A percentile compares a stretch with the other conserved stretches of the same genome.
These are phyloP conservation scores for Ceriops decandra DNA, from an alignment of 345 rosid genomes.

Conservation along the genomic window DNA sequence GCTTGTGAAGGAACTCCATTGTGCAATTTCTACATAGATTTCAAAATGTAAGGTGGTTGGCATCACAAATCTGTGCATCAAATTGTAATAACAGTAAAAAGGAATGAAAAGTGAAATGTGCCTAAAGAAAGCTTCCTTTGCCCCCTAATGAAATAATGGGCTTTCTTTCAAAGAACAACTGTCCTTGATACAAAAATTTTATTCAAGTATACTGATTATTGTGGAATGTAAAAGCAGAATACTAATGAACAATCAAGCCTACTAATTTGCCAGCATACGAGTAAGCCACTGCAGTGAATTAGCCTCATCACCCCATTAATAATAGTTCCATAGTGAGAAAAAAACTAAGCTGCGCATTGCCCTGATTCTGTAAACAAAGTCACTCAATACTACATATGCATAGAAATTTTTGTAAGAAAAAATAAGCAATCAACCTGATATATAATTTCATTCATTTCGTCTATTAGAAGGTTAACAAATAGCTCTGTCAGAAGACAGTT, in stretches of 20 bases:
- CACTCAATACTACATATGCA: background rate
- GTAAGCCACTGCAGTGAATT: background rate
- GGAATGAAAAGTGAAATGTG: too few species aligned
- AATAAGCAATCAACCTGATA: constrained; percentile 63
- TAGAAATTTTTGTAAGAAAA: constrained; percentile 5
- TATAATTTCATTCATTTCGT: constrained; percentile 80
- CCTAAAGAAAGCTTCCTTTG: too few species aligned
- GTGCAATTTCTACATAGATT: background rate
- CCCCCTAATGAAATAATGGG: too few species aligned
- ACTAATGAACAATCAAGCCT: background rate
- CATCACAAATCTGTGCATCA: background rate
- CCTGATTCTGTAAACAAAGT: background rate
- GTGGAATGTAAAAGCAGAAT: background rate
- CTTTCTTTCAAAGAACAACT: too few species aligned
- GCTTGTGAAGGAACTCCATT: background rate
- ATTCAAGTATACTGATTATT: background rate
- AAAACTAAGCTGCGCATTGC: too few species aligned
- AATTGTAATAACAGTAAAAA: background rate
- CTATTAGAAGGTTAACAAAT: constrained; percentile 80
- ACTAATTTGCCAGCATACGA: background rate
- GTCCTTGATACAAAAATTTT: too few species aligned
- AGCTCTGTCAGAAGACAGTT: constrained; percentile 76
- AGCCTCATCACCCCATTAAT: background rate
- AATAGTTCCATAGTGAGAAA: too few species aligned
- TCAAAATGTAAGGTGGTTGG: background rate